These are phyloP conservation scores for Myochromella boudieri DNA, from an alignment of 768 basidiomycete genomes.

Conservation along the genomic window DNA sequence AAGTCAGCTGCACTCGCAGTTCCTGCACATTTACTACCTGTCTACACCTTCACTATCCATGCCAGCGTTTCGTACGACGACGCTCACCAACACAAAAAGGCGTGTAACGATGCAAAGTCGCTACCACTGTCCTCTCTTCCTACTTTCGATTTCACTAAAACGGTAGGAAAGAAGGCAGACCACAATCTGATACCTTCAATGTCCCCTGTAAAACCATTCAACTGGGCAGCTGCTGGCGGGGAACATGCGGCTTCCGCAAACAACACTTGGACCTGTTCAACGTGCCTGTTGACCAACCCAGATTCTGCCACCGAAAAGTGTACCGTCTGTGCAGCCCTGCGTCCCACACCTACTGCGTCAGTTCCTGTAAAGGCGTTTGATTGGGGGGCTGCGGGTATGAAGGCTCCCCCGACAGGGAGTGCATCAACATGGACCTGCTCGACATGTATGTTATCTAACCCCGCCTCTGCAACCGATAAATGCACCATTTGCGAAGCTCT, in stretches of 20 bases:
- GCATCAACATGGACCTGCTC: slow-evolving; percentile 55
- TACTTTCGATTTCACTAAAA: slow-evolving; percentile 31
- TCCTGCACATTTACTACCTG: slow-evolving; percentile 30
- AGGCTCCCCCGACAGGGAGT: slow-evolving; percentile 34
- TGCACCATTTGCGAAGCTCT: slow-evolving; percentile 47
- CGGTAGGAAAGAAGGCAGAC: background rate
- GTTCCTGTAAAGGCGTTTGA: slow-evolving; percentile 45
- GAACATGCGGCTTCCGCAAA: slow-evolving; percentile 7
- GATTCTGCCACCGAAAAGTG: slow-evolving; percentile 9
- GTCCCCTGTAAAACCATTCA: slow-evolving; percentile 9
- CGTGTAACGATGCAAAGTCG: slow-evolving; percentile 37
- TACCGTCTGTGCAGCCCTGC: slow-evolving; percentile 1
- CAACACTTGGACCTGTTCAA: slow-evolving; percentile 12
- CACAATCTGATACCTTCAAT: background rate
- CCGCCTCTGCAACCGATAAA: slow-evolving; percentile 38
- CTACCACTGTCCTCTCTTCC: slow-evolving; percentile 47
- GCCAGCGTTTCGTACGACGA: too few species aligned
- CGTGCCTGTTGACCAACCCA: slow-evolving; percentile 12
- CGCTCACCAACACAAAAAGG: too few species aligned
- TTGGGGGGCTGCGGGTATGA: slow-evolving; percentile 63
- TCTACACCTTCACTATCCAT: slow-evolving; percentile 36
- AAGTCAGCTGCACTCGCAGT: slow-evolving; percentile 30
- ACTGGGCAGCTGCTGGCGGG: slow-evolving; percentile 13
- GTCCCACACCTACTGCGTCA: slow-evolving; percentile 3
- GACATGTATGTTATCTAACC: slow-evolving; percentile 51